Conservation (phyloP, 2,329 filamentous ascomycete species). For the Chaetomiaceae sp. region DNA sequence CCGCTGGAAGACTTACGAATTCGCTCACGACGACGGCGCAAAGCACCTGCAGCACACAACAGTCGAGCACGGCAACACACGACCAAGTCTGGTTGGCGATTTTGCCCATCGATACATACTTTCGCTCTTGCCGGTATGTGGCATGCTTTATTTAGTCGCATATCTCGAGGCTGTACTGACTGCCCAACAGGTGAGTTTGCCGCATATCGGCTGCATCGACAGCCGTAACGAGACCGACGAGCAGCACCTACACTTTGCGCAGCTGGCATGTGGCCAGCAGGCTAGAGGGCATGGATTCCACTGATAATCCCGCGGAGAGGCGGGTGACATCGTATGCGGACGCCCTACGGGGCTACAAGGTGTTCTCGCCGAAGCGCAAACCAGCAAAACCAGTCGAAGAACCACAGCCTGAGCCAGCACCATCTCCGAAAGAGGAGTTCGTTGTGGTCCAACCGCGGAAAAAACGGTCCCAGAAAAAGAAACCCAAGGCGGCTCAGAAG, state of each 20-base stretch:
- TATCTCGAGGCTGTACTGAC: too few species aligned
- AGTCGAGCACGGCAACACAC: too few species aligned
- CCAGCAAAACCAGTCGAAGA: neutral
- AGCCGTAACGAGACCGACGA: neutral
- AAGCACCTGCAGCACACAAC: too few species aligned
- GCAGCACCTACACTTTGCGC: too few species aligned
- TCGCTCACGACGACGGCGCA: too few species aligned
- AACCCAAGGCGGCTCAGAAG: neutral
- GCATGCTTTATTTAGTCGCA: too few species aligned
- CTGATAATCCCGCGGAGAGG: neutral
- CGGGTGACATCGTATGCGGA: constrained; percentile 15
- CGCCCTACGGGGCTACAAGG: constrained; percentile 11
- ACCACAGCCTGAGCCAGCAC: neutral
- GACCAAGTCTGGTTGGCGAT: too few species aligned
- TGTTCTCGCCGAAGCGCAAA: constrained; percentile 1
- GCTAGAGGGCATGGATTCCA: constrained; percentile 1
- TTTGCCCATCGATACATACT: too few species aligned
- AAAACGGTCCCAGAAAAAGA: neutral
- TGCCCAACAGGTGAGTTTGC: too few species aligned
- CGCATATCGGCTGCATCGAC: neutral
- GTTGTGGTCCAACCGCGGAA: neutral
- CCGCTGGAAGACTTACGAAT: too few species aligned
- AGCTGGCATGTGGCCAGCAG: neutral
- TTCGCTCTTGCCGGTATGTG: too few species aligned
- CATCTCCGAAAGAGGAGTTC: neutral